Evolutionary conservation across 139 green algal genomes (phyloP).

Genomic region (Nannochloris sp.): DNA sequence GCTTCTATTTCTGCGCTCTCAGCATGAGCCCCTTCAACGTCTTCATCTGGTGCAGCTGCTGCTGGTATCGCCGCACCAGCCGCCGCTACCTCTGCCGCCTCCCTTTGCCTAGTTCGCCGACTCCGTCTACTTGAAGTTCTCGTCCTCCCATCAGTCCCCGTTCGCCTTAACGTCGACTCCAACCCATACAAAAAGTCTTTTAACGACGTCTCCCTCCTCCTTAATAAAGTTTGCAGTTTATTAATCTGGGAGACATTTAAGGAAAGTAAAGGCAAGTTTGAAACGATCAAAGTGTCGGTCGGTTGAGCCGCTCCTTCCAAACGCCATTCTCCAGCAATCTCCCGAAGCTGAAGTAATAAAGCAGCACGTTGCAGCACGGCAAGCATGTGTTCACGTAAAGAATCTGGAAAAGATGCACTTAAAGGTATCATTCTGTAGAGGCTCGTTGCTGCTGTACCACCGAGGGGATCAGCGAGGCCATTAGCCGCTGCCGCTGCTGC

Average conservation of each 20-base stretch:
- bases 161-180: background rate
- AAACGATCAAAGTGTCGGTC: background rate
- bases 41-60: background rate
- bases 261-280: background rate
- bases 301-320: background rate
- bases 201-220: background rate
- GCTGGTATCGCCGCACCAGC: background rate
- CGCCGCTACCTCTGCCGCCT: background rate
- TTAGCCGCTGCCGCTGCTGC: background rate
- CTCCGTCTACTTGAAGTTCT: too few species aligned
- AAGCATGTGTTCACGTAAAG: conserved; percentile 9
- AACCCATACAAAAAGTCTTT: conserved; percentile 4
- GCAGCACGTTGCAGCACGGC: background rate
- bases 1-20: background rate
- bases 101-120: background rate
- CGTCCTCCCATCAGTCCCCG: background rate
- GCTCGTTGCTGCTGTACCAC: background rate
- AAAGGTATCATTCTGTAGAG: background rate
- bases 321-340: background rate
- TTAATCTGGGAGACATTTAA: background rate
- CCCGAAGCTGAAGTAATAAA: background rate
- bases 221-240: background rate
- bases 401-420: background rate
- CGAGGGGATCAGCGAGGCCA: too few species aligned
- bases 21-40: background rate